Base-by-base conservation (phyloP, 169 alveolate genomes). In the Eimeria necatrix region DNA sequence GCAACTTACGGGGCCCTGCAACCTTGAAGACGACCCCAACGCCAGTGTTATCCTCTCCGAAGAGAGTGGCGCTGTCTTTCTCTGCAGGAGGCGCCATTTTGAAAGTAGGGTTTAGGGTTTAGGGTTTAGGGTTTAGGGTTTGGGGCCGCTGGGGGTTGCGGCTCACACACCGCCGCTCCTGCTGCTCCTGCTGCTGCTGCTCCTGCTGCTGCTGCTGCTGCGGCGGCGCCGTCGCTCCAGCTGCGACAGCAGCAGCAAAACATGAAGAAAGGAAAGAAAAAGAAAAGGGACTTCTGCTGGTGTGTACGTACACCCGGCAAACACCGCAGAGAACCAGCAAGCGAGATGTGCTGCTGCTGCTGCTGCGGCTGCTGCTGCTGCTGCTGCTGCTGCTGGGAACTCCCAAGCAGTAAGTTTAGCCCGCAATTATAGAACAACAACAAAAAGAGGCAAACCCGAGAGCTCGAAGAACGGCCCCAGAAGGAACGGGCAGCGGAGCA, bases 1-100 rank as follows among this genome's bases (percentile, higher is more conserved):
- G 26, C 26, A 16, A n/a, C 26, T 10, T 6, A 16, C 76, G 16
- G 10, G 26, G 26, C 16, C 76, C 76, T 64, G 76, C 76, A 16
- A n/a, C 46, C 5, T 68, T 68, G 78, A 68, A 68, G 8, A 68
- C 78, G 26, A 68, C 78, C 41, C 78, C 78, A 68, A 68, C 78
- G 76, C 26, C 16, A 6, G 6, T 14, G 14, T 53, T 53, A 14
- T 53, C 64, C 14, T 53, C 64, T 53, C 64, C 64, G 14, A 53
- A 53, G 20, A 53, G 64, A 7, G 64, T 53, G 7, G 64, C 64
- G 64, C 64, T 53, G 64, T 53, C 64, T 53, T 53, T 53, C 48
- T 46, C 49, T 32, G 10, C 53, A 6, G 84, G 46, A 32, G 18
- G 10, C 24, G 10, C 84, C 18, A 26, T 56, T 56, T 8, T 14